A percentile compares a stretch with the other conserved stretches of the same genome.
Conservation (phyloP, 148 eudicot species). For the Pouteria glomerata region DNA sequence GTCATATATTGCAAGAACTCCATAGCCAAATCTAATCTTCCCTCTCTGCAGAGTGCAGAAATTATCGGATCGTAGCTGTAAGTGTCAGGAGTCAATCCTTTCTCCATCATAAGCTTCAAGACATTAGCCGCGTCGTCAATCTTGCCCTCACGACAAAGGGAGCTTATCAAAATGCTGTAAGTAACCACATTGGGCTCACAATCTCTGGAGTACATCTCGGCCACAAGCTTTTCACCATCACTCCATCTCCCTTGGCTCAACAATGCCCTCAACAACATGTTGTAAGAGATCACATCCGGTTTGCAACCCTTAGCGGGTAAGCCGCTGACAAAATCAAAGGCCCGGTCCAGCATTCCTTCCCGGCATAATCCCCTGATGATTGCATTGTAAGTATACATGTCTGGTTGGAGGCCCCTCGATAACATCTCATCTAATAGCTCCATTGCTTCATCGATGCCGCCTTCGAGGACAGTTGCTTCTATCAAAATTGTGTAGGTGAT, state of each 20-base stretch:
- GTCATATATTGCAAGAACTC: conserved; percentile 53
- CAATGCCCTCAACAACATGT: conserved; percentile 43
- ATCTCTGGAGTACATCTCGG: conserved; percentile 41
- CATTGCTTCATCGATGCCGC: conserved; percentile 51
- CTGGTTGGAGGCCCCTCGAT: conserved; percentile 54
- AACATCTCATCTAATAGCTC: conserved; percentile 54
- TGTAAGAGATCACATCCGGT: conserved; percentile 58
- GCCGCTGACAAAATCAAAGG: conserved; percentile 37
- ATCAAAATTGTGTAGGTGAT: conserved; percentile 63
- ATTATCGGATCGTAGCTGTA: conserved; percentile 63
- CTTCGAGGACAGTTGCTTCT: conserved; percentile 51
- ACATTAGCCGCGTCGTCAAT: conserved; percentile 43
- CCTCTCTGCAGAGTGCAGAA: conserved; percentile 53
- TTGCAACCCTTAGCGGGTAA: conserved; percentile 42
- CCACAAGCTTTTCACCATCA: conserved; percentile 48
- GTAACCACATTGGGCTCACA: conserved; percentile 62
- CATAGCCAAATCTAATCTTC: conserved; percentile 52
- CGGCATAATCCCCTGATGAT: conserved; percentile 61
- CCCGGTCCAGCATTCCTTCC: conserved; percentile 44
- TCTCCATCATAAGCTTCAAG: conserved; percentile 49
- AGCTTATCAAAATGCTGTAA: conserved; percentile 48
- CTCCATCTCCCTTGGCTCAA: conserved; percentile 54
- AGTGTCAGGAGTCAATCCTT: conserved; percentile 51
- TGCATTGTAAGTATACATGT: conserved; percentile 50
- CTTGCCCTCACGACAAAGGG: conserved; percentile 48